Conservation (phyloP, 164 flowering plant species). For the Brasenia schreberi region DNA sequence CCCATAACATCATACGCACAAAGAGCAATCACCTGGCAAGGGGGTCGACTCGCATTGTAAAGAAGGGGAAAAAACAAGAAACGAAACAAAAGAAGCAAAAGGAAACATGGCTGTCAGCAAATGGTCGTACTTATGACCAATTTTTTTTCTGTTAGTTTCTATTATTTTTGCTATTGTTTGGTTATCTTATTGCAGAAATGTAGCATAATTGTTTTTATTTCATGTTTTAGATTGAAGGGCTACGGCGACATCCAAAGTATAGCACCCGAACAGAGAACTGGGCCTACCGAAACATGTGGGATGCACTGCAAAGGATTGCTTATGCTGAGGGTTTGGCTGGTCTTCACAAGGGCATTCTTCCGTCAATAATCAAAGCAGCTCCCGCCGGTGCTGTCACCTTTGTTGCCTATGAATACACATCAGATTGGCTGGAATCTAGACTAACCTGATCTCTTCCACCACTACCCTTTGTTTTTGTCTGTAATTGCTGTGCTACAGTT, state of each 20-base stretch:
- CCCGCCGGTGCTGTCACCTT: slow-evolving; percentile 98
- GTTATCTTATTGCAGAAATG: not conserved
- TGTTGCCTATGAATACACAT: slow-evolving; percentile 69
- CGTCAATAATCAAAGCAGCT: slow-evolving; percentile 92
- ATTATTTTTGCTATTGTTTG: not conserved
- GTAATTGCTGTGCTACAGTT: not conserved
- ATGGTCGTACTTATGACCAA: not conserved
- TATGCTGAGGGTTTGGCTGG: slow-evolving; percentile 65
- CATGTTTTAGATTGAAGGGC: slow-evolving; percentile 69
- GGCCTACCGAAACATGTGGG: slow-evolving; percentile 66
- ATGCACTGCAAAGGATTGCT: slow-evolving; percentile 47
- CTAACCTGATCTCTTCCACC: slow-evolving; percentile 17
- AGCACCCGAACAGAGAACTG: slow-evolving; percentile 72
- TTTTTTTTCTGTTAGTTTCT: not conserved
- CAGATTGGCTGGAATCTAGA: slow-evolving; percentile 67
- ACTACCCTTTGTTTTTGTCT: not conserved
- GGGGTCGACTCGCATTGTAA: too few species aligned
- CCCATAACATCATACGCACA: too few species aligned
- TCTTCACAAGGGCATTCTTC: slow-evolving; percentile 87
- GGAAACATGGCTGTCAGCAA: too few species aligned
- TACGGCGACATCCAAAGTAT: slow-evolving; percentile 75
- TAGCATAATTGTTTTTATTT: not conserved
- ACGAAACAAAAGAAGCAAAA: too few species aligned
- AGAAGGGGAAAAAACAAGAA: too few species aligned
- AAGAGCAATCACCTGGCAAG: too few species aligned